phyloP scores from a whole-genome alignment of 2,329 filamentous ascomycete species.

The Colletotrichum destructivum region DNA sequence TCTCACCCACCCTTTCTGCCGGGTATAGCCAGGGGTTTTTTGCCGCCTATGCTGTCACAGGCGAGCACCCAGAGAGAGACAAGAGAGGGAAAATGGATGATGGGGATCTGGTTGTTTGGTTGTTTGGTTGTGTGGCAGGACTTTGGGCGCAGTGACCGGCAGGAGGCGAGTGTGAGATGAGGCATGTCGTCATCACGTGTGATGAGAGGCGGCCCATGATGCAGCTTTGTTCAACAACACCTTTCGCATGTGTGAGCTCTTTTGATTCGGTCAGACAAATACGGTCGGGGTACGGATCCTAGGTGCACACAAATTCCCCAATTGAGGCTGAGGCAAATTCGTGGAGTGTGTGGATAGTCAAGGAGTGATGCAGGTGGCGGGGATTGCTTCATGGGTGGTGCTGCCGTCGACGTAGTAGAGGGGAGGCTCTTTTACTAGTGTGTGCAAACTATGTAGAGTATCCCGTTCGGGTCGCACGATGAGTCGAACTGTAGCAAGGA shows the following conservation, averaged over 20 bases:
- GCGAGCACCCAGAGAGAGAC: neutral
- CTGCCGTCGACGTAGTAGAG: neutral
- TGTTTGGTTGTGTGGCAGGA: slow-evolving; percentile 17
- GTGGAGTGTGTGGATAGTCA: slow-evolving; percentile 28
- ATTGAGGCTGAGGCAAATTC: slow-evolving; percentile 34
- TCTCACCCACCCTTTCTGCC: neutral
- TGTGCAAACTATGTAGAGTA: too few species aligned
- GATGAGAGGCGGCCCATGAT: slow-evolving; percentile 21
- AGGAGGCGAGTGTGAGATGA: slow-evolving; percentile 29
- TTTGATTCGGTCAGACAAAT: slow-evolving; percentile 31
- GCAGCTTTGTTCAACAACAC: slow-evolving; percentile 11
- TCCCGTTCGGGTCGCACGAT: slow-evolving; percentile 21
- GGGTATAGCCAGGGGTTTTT: slow-evolving; percentile 17
- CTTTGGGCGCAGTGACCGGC: slow-evolving; percentile 29
- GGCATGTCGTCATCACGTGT: slow-evolving; percentile 43
- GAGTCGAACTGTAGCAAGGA: slow-evolving; percentile 36
- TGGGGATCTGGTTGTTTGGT: slow-evolving; percentile 2
- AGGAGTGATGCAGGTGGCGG: slow-evolving; percentile 41
- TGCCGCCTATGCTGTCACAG: slow-evolving; percentile 33
- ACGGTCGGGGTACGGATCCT: slow-evolving; percentile 29
- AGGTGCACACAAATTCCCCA: slow-evolving; percentile 27
- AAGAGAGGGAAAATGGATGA: neutral
- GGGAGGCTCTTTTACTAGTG: slow-evolving; percentile 6
- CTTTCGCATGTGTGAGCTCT: slow-evolving; percentile 9
- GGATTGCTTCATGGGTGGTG: slow-evolving; percentile 34